These are phyloP conservation scores for Candida rishiriensis DNA, from an alignment of 805 yeast genomes.

Conservation along the genomic window DNA sequence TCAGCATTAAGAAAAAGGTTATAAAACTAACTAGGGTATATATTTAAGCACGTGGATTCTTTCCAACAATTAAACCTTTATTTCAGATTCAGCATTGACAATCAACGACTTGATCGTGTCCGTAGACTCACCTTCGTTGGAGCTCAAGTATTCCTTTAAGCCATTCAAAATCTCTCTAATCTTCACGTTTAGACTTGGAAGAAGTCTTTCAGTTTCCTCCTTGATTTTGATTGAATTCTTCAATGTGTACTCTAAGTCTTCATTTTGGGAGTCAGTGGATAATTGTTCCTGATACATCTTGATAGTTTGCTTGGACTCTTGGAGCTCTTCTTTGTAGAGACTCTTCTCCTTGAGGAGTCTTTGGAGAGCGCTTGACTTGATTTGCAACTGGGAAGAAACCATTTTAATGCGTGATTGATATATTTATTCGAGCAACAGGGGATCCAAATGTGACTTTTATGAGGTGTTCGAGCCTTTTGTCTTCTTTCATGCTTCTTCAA, in stretches of 20 bases:
- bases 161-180: constrained; percentile 17
- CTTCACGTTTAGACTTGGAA: constrained; percentile 24
- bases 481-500: no score
- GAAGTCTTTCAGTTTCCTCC: constrained; percentile 26
- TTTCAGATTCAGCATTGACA: constrained; percentile 17
- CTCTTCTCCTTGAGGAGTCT: constrained; percentile 66
- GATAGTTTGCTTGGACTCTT: constrained; percentile 19
- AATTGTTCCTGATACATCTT: constrained; percentile 7
- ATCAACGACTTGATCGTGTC: constrained; percentile 19
- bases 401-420: constrained; percentile 30
- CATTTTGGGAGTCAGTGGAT: constrained; percentile 14
- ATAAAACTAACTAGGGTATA: not conserved
- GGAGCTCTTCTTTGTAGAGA: constrained; percentile 56
- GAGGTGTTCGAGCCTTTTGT: no score
- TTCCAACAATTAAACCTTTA: not conserved
- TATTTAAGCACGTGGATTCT: not conserved
- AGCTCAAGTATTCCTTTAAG: constrained; percentile 18
- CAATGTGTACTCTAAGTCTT: constrained; percentile 22
- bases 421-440: not conserved
- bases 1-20: not conserved
- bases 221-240: constrained; percentile 24
- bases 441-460: no score
- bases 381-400: constrained; percentile 69
- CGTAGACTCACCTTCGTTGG: constrained; percentile 16
- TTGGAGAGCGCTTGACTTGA: constrained; percentile 65